These are phyloP conservation scores for Diddensiella transvaalensis DNA, from an alignment of 805 yeast species.

Conservation along the genomic window DNA sequence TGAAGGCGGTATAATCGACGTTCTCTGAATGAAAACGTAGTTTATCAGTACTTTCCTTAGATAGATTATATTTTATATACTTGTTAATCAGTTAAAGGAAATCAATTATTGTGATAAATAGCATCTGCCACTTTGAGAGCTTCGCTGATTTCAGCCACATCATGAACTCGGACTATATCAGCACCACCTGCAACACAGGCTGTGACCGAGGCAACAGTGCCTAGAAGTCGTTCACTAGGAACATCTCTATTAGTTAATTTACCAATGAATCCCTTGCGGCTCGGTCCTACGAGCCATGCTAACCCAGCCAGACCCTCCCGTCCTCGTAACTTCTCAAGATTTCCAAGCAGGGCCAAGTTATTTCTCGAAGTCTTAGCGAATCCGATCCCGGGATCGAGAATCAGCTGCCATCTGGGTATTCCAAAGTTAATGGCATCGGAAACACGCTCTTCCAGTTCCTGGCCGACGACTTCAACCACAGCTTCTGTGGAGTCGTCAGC, in stretches of 20 bases:
- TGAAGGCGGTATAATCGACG: conserved; percentile 52
- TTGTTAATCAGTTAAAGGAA: too few species aligned
- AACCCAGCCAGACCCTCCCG: conserved; percentile 39
- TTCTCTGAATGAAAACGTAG: too few species aligned
- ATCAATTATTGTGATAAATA: conserved; percentile 49
- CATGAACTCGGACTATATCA: conserved; percentile 87
- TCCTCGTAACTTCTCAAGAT: conserved; percentile 20
- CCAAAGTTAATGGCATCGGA: conserved; percentile 57
- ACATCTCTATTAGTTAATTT: conserved; percentile 54
- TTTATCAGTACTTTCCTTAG: too few species aligned
- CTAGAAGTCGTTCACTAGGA: conserved; percentile 63
- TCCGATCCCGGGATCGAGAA: conserved; percentile 93
- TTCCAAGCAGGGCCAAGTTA: conserved; percentile 60
- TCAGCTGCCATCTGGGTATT: conserved; percentile 82
- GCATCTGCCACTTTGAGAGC: conserved; percentile 69
- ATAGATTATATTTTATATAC: too few species aligned
- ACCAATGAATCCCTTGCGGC: conserved; percentile 85
- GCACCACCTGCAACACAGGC: conserved; percentile 70
- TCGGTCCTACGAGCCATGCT: conserved; percentile 79
- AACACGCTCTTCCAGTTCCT: conserved; percentile 61
- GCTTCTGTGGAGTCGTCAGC: conserved; percentile 26
- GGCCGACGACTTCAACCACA: conserved; percentile 54
- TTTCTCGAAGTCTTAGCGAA: conserved; percentile 83
- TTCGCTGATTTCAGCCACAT: conserved; percentile 57
- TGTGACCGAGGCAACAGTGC: conserved; percentile 72